Conservation (phyloP, 306 rosid genomes). For the Prunus salicina region DNA sequence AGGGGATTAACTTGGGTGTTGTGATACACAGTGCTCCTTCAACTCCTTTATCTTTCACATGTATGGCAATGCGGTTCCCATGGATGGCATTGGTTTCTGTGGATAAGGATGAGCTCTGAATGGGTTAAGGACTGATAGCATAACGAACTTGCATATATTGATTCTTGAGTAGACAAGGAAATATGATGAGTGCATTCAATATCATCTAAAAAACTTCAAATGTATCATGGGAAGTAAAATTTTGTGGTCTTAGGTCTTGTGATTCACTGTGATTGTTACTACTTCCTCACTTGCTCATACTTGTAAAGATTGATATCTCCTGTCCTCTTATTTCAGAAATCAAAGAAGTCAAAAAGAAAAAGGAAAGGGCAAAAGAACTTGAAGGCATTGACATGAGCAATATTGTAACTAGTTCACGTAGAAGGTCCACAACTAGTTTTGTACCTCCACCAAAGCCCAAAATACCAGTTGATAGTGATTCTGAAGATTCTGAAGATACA, state of each 20-base stretch:
- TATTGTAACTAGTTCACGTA: conserved; percentile 81
- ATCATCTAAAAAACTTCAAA: too few relatives aligned
- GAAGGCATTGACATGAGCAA: conserved; percentile 95
- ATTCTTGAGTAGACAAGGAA: background rate
- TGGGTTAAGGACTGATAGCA: background rate
- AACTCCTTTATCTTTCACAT: background rate
- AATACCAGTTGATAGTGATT: conserved; percentile 56
- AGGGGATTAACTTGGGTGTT: background rate
- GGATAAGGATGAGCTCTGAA: background rate
- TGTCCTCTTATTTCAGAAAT: conserved; percentile 53
- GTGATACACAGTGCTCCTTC: background rate
- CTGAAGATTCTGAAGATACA: conserved; percentile 38
- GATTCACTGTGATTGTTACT: conserved; percentile 1
- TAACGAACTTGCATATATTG: background rate
- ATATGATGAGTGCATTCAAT: background rate
- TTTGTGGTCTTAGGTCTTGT: background rate
- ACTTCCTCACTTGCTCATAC: background rate
- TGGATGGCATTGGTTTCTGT: background rate
- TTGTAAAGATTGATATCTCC: conserved; percentile 6
- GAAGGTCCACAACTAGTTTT: conserved; percentile 71
- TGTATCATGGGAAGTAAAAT: too few relatives aligned
- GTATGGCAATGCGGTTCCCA: background rate
- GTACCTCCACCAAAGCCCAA: conserved; percentile 71
- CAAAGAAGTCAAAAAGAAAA: conserved; percentile 75
- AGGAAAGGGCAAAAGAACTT: conserved; percentile 88